Base-by-base conservation (phyloP, 176 grass and related monocot species). In the Phoenix dactylifera region DNA sequence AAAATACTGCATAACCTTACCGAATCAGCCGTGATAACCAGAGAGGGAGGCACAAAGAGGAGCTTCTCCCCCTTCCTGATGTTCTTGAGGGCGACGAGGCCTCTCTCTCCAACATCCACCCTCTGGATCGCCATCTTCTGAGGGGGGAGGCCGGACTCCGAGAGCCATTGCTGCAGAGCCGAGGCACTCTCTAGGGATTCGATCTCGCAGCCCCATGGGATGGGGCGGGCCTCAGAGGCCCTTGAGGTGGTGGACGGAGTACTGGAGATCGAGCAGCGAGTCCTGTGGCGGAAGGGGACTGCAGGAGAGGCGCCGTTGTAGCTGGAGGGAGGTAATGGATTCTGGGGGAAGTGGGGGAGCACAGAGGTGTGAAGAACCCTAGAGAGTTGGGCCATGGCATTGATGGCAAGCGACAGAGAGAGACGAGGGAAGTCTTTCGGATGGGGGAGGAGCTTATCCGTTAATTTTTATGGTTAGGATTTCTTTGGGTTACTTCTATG, bases 41-140 rank as follows among this genome's bases (percentile, higher is more conserved):
- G 81, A 19, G 93, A 62, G 53, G 87, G 93, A 25, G 93, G 93
- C 70, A 98, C 93, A 62, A 98, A 92, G 55, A 98, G 93, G 55
- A 98, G 73, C 59, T 98, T 98, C 93, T 98, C 87, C 50, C 87
- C 84, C 57, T 92, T 98, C 10, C 93, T 74, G 64, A 88, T 80
- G 76, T 92, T 97, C 62, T 80, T 98, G 50, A 98, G 74, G 5
- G 93, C 81, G 5, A 98, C 93, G 23, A 98, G 87, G 55, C 93
- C 87, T 58, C 93, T 83, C 74, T 98, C 93, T 5, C 93, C 93
- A 26, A 98, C 50, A 18, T 88, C 81, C 30, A 98, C 93, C 58
- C 79, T 68, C 49, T 80, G 75, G 17, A 98, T 85, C 15, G 55
- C 84, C 73, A 98, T 22, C 26, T 89, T 79, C 71, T 98, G 93